Conservation (phyloP, 2,329 filamentous ascomycete species). For the Pseudocercospora fijiensis region DNA sequence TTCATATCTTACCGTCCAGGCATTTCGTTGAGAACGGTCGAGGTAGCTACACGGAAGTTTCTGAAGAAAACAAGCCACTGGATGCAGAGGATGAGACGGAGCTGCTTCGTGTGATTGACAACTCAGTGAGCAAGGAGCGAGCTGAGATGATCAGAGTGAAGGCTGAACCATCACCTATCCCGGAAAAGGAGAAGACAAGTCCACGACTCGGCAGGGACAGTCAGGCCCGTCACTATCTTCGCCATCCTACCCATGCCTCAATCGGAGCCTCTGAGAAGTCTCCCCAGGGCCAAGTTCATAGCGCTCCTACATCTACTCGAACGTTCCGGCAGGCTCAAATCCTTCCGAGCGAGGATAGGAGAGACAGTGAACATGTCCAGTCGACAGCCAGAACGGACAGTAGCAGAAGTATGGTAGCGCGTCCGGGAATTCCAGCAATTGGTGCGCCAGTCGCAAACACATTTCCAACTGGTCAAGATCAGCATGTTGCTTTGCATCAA, state of each 20-base stretch:
- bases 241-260: neutral
- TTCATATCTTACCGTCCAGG: constrained; percentile 53
- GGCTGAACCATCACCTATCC: neutral
- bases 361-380: neutral
- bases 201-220: neutral
- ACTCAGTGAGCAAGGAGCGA: neutral
- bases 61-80: constrained; percentile 1
- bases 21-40: constrained; percentile 47
- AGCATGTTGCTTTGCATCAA: neutral
- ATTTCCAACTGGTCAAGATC: neutral
- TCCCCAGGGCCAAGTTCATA: neutral
- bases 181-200: neutral
- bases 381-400: neutral
- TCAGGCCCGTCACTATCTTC: neutral
- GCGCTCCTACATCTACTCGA: neutral
- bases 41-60: constrained; percentile 15
- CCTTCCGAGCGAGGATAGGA: neutral
- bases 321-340: neutral
- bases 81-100: neutral
- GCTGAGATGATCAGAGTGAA: neutral
- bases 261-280: neutral
- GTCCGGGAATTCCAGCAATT: neutral
- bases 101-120: neutral
- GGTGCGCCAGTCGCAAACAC: neutral
- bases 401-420: neutral